Conservation (phyloP, 2,329 filamentous ascomycete species). For the Botrytis galanthina region DNA sequence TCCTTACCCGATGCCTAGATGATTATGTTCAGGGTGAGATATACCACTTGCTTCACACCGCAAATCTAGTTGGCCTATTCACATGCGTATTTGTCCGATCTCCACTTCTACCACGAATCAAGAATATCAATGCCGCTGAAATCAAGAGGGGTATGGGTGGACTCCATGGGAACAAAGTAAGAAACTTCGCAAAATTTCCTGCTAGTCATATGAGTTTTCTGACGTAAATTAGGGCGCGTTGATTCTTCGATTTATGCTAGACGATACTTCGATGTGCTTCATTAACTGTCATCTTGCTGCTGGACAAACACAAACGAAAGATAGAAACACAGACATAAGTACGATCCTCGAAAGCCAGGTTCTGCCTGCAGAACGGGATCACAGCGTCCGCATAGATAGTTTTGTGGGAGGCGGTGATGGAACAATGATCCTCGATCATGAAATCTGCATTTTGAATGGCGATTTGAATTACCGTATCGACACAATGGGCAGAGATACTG, state of each 20-base stretch:
- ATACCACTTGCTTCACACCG: conserved; percentile 84
- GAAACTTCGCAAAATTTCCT: background rate
- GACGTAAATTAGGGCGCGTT: conserved; percentile 64
- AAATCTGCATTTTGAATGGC: conserved; percentile 94
- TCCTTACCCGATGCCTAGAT: conserved; percentile 77
- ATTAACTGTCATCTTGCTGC: conserved; percentile 97
- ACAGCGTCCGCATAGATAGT: conserved; percentile 66
- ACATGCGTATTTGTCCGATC: conserved; percentile 94
- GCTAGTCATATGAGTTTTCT: conserved; percentile 17
- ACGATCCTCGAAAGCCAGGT: conserved; percentile 79
- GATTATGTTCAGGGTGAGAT: conserved; percentile 78
- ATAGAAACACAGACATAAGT: conserved; percentile 89
- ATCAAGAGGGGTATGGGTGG: conserved; percentile 97
- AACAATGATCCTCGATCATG: conserved; percentile 91
- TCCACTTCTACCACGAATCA: conserved; percentile 71
- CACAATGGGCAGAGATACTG: conserved; percentile 90
- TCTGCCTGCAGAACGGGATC: conserved; percentile 70
- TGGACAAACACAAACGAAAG: conserved; percentile 83
- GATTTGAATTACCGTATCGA: conserved; percentile 99
- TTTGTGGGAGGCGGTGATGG: conserved; percentile 93
- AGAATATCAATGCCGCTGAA: conserved; percentile 73
- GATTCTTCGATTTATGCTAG: conserved; percentile 85
- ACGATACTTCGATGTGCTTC: conserved; percentile 93
- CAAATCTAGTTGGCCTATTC: conserved; percentile 89
- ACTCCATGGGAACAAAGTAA: conserved; percentile 84